Percentiles rank a stretch among this genome's conserved stretches.
Evolutionary conservation across 495 filamentous ascomycete genomes (phyloP).

Genomic region (Talaromyces trachyspermus): DNA sequence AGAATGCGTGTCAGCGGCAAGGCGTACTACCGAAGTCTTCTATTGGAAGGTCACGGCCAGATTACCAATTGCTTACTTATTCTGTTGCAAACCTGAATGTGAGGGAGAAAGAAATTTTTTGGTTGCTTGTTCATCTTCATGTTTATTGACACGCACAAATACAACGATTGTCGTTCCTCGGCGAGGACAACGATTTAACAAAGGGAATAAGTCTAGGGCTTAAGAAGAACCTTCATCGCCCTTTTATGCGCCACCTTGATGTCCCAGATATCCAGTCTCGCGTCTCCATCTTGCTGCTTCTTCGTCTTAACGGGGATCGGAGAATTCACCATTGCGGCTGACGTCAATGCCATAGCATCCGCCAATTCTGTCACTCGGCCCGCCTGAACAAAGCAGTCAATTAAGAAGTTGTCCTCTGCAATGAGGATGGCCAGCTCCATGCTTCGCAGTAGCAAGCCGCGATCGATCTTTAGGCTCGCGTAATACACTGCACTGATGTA

Average conservation of each 20-base stretch:
- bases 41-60: too few species aligned
- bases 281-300: constrained; percentile 28
- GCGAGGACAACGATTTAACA: too few species aligned
- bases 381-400: constrained; percentile 54
- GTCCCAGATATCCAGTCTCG: constrained; percentile 43
- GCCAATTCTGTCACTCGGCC: constrained; percentile 73
- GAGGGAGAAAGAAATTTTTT: too few species aligned
- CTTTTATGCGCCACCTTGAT: constrained; percentile 25
- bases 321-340: constrained; percentile 63
- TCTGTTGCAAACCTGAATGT: too few species aligned
- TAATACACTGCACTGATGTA: constrained; percentile 69
- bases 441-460: constrained; percentile 60
- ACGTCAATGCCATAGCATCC: constrained; percentile 61
- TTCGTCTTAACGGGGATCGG: constrained; percentile 17
- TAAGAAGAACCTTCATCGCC: too few species aligned
- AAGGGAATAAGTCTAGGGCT: too few species aligned
- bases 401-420: constrained; percentile 55
- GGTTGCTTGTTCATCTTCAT: too few species aligned
- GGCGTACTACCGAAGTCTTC: constrained; percentile 9
- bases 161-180: too few species aligned
- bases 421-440: constrained; percentile 70
- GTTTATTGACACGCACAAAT: too few species aligned
- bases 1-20: background rate
- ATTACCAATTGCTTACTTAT: too few species aligned
- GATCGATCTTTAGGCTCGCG: constrained; percentile 53